A percentile compares a stretch with the other conserved stretches of the same genome.
phyloP scores from a whole-genome alignment of 306 rosid genomes.

The Abrus precatorius region DNA sequence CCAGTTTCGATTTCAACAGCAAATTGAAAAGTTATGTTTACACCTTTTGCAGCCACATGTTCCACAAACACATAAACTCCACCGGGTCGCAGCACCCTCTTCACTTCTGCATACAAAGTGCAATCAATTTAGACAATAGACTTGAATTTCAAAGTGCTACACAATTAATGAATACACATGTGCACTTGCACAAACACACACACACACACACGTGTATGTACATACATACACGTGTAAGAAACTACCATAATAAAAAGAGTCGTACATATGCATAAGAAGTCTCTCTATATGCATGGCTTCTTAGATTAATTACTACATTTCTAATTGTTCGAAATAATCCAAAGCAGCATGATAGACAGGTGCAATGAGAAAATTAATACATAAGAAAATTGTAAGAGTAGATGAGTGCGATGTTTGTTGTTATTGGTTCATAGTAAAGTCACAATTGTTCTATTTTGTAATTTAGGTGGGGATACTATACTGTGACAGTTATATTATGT shows the following conservation, averaged over 20 bases:
- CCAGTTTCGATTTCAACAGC: slow-evolving; percentile 9
- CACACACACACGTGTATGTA: too few relatives aligned
- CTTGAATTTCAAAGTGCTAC: slow-evolving; percentile 7
- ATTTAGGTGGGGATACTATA: background rate
- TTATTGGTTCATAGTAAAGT: background rate
- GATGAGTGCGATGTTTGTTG: background rate
- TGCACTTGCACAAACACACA: background rate
- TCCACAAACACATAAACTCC: slow-evolving; percentile 81
- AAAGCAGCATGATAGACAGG: slow-evolving; percentile 10
- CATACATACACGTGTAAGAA: background rate
- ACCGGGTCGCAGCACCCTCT: slow-evolving; percentile 80
- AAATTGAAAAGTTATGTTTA: slow-evolving; percentile 40
- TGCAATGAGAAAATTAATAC: background rate
- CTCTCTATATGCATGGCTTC: background rate
- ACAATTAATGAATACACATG: background rate
- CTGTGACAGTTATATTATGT: background rate
- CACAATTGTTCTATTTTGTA: background rate
- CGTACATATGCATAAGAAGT: background rate
- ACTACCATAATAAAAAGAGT: background rate
- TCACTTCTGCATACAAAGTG: slow-evolving; percentile 68
- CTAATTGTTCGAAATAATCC: background rate
- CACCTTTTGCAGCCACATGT: slow-evolving; percentile 91
- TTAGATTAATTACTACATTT: slow-evolving; percentile 7
- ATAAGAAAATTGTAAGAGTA: background rate
- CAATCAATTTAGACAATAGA: slow-evolving; percentile 9